Base-by-base conservation (phyloP, 352 stramenopile species). In the Phytophthora palmivora region DNA sequence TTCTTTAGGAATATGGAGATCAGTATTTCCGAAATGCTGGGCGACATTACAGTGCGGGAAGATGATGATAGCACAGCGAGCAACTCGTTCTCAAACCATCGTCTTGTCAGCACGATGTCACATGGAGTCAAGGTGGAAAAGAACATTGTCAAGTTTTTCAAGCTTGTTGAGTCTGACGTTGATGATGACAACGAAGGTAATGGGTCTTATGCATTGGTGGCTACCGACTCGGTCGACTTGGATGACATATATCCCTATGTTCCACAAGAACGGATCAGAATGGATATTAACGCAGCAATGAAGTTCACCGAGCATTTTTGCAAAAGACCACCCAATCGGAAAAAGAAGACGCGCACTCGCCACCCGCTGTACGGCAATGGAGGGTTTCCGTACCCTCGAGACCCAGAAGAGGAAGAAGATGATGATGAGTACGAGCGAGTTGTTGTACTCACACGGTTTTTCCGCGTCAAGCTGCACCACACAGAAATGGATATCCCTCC, bases 1-100 rank as follows among this genome's bases (percentile, higher is more conserved):
- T 89, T 80, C 65, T 71, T 84, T n/a, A 38, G 62, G n/a, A 88
- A 87, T 34, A 74, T 84, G 47, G 79, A 91, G 43, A 79, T 84
- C 39, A 79, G 52, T 26, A 78, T 88, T 55, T 87, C 79, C 0
- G 76, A 91, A 36, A 74, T 73, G 41, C 54, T 88, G 9, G 79
- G 79, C 4, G 61, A 87, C 32, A 80, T 89, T 19, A 87, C 79
- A 4, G 71, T 82, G 39, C 70, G 76, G 5, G 77, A 87, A 45
- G 73, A 87, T 36, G 78, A 88, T 55, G 79, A 87, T 46, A 84
- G 81, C 44, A 70, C 59, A 4, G 44, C 65, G 1, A 80, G 78
- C 30, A 63, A 69, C 50, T 74, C 67, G 39, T 63, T 86, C 2
- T 76, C 76, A n/a, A 82, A 88, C 51, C 74, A 87, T 36, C 70